Evolutionary conservation across 78 protist species (phyloP).

Genomic region (Dictyostelium firmibasis): DNA sequence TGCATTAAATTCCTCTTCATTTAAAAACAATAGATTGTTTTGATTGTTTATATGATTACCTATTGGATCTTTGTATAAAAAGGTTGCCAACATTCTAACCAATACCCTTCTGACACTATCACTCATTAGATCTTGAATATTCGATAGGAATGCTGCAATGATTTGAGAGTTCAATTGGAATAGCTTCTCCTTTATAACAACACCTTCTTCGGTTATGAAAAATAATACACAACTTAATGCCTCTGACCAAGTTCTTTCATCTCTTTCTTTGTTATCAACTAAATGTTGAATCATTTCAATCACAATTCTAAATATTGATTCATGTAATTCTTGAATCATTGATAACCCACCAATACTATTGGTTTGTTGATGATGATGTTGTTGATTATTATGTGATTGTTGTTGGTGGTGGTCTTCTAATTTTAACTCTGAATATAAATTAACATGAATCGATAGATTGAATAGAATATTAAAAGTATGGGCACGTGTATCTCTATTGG

Average conservation of each 20-base stretch:
- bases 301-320: constrained; percentile 39
- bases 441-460: constrained; percentile 43
- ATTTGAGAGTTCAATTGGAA: constrained; percentile 27
- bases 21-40: neutral
- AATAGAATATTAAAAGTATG: constrained; percentile 63
- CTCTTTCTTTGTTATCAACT: neutral
- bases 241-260: constrained; percentile 54
- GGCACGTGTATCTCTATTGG: constrained; percentile 1
- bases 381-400: neutral
- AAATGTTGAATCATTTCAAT: neutral
- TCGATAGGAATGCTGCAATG: constrained; percentile 9
- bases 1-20: constrained; percentile 46
- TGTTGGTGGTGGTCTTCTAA: constrained; percentile 34
- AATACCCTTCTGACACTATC: constrained; percentile 49
- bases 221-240: constrained; percentile 42
- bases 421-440: constrained; percentile 39
- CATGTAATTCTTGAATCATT: constrained; percentile 54
- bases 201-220: constrained; percentile 48
- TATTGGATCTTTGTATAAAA: constrained; percentile 24
- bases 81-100: constrained; percentile 48
- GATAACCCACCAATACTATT: neutral
- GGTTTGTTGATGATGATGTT: neutral
- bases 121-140: constrained; percentile 3
- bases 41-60: neutral
- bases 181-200: constrained; percentile 13